Percentiles rank a stretch among this genome's conserved stretches.
Conservation (phyloP, 345 rosid species). For the Lenwebbia sp. region DNA sequence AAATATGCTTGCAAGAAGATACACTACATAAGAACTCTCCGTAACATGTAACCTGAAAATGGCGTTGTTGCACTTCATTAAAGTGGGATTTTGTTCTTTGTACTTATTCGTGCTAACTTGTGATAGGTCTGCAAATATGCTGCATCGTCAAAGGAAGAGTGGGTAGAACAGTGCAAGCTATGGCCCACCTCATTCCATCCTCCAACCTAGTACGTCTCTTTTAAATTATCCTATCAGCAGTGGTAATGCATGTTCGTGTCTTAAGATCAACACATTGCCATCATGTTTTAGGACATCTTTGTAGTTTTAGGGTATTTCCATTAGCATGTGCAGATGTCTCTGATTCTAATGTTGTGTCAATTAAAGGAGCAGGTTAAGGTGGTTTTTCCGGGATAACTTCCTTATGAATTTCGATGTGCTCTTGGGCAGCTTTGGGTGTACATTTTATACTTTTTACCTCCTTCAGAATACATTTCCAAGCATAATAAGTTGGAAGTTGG, state of each 20-base stretch:
- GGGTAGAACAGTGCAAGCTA: constrained; percentile 86
- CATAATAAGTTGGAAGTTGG: neutral
- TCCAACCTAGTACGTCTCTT: constrained; percentile 59
- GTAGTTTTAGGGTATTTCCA: neutral
- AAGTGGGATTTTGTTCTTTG: neutral
- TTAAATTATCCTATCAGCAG: constrained; percentile 1
- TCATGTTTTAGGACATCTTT: neutral
- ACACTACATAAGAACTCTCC: neutral
- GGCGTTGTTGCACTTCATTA: neutral
- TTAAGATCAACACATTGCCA: neutral
- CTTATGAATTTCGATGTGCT: neutral
- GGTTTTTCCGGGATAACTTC: neutral
- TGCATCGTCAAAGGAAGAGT: constrained; percentile 68
- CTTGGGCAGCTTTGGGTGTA: neutral
- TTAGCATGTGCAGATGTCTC: neutral
- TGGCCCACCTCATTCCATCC: constrained; percentile 98
- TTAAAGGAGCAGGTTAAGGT: neutral
- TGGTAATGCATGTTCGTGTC: neutral
- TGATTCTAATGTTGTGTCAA: neutral
- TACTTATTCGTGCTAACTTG: neutral
- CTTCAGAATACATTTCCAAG: neutral
- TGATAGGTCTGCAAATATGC: constrained; percentile 61
- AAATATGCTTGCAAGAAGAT: neutral
- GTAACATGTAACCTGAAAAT: neutral
- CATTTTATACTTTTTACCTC: neutral